phyloP scores from a whole-genome alignment of 2,329 filamentous ascomycete genomes.

The Cytospora paraplurivora region DNA sequence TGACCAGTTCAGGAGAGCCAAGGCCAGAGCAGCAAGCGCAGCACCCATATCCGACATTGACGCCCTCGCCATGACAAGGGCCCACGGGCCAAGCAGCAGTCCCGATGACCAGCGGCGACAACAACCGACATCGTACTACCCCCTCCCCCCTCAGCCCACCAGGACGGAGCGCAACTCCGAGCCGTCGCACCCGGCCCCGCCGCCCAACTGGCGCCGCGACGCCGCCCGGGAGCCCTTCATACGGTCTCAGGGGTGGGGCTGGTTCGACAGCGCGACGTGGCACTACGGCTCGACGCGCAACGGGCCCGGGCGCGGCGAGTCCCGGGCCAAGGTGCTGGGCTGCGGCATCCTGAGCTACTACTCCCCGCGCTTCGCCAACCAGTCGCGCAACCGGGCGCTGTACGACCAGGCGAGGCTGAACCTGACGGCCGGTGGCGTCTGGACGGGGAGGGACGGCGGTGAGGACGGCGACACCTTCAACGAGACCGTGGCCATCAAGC shows the following conservation, averaged over 20 bases:
- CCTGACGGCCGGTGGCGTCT: conserved; percentile 44
- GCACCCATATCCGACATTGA: neutral
- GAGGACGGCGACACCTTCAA: conserved; percentile 29
- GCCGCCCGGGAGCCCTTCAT: conserved; percentile 43
- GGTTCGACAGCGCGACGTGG: conserved; percentile 47
- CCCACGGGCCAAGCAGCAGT: neutral
- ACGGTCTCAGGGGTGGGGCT: conserved; percentile 44
- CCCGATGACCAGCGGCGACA: neutral
- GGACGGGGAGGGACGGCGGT: conserved; percentile 34
- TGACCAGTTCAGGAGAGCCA: conserved; percentile 3
- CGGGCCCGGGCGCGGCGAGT: conserved; percentile 45
- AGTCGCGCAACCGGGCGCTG: conserved; percentile 36
- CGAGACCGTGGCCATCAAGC: conserved; percentile 36
- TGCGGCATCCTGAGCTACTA: conserved; percentile 52
- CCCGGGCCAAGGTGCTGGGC: conserved; percentile 41
- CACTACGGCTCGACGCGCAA: conserved; percentile 45
- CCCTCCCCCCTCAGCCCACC: conserved; percentile 42
- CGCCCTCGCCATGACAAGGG: neutral
- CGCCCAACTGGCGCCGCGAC: conserved; percentile 42
- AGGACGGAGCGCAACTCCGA: conserved; percentile 40
- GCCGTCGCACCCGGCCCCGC: conserved; percentile 39
- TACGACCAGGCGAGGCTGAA: conserved; percentile 44
- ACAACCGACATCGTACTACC: conserved; percentile 37
- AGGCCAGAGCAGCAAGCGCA: neutral
- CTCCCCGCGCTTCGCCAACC: conserved; percentile 39